Conservation (phyloP, 2,329 filamentous ascomycete species). For the Hypoxylon rubiginosum region DNA sequence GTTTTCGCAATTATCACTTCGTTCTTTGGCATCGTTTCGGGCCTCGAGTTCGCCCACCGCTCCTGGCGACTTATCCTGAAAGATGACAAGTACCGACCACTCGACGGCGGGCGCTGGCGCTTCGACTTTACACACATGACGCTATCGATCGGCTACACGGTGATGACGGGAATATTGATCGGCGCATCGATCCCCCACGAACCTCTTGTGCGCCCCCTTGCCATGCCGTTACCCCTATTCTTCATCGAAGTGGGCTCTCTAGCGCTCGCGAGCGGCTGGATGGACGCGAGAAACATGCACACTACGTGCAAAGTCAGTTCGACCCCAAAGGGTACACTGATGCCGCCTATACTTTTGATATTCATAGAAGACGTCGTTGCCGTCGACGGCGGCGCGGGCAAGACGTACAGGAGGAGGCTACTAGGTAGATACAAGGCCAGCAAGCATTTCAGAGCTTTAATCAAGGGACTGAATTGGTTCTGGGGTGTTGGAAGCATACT, state of each 20-base stretch:
- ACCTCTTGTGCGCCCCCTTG: slow-evolving; percentile 63
- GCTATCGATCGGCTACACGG: slow-evolving; percentile 61
- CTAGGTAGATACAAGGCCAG: slow-evolving; percentile 67
- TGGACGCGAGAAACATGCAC: slow-evolving; percentile 51
- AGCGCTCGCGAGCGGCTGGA: slow-evolving; percentile 57
- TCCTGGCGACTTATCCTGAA: slow-evolving; percentile 63
- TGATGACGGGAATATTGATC: slow-evolving; percentile 64
- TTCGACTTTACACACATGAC: slow-evolving; percentile 65
- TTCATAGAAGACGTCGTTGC: slow-evolving; percentile 77
- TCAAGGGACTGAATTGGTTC: slow-evolving; percentile 68
- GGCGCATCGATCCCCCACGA: slow-evolving; percentile 65
- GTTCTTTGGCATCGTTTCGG: slow-evolving; percentile 68
- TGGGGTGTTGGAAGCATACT: slow-evolving; percentile 67
- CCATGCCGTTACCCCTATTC: slow-evolving; percentile 66
- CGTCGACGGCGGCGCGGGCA: slow-evolving; percentile 73
- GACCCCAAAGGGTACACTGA: slow-evolving; percentile 69
- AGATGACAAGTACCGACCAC: slow-evolving; percentile 63
- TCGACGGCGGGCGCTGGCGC: slow-evolving; percentile 63
- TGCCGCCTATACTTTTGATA: slow-evolving; percentile 73
- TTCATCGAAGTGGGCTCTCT: slow-evolving; percentile 62
- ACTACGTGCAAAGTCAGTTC: slow-evolving; percentile 75
- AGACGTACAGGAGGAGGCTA: slow-evolving; percentile 65
- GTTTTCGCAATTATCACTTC: slow-evolving; percentile 67
- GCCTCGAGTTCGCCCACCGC: slow-evolving; percentile 65
- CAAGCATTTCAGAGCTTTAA: slow-evolving; percentile 65